Evolutionary conservation across 108 stramenopile species (phyloP).

Genomic region (Discostella stelligeroides): DNA sequence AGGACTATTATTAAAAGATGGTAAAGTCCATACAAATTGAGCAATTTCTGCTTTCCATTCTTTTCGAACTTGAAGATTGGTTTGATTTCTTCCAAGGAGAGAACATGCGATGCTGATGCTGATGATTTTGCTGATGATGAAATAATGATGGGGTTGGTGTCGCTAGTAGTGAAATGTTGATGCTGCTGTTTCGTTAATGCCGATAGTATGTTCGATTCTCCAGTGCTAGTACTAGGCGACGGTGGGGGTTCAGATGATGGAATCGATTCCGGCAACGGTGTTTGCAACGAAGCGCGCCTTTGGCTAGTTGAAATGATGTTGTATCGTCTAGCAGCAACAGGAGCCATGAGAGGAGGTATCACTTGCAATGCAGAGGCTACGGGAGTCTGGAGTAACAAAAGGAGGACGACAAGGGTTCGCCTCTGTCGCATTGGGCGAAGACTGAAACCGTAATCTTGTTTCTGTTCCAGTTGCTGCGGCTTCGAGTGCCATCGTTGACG

Average conservation of each 20-base stretch:
- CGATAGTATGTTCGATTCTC: too few species aligned
- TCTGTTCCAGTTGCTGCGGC: neutral
- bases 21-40: slow-evolving; percentile 63
- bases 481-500: neutral
- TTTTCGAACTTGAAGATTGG: slow-evolving; percentile 39
- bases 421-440: neutral
- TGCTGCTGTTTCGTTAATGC: neutral
- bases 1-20: slow-evolving; percentile 52
- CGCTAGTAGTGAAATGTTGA: too few species aligned
- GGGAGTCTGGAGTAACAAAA: neutral
- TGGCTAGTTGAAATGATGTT: neutral
- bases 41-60: slow-evolving; percentile 52
- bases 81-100: slow-evolving; percentile 38
- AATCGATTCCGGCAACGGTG: neutral
- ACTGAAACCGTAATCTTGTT: neutral
- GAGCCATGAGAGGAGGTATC: neutral
- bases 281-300: neutral
- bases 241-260: too few species aligned
- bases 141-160: neutral
- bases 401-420: neutral
- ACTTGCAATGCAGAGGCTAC: neutral
- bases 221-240: too few species aligned
- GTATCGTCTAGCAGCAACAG: neutral
- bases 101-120: slow-evolving; percentile 23
- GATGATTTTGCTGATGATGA: neutral